These are phyloP conservation scores for Neurospora tetraspora DNA, from an alignment of 495 filamentous ascomycete genomes.

Conservation along the genomic window DNA sequence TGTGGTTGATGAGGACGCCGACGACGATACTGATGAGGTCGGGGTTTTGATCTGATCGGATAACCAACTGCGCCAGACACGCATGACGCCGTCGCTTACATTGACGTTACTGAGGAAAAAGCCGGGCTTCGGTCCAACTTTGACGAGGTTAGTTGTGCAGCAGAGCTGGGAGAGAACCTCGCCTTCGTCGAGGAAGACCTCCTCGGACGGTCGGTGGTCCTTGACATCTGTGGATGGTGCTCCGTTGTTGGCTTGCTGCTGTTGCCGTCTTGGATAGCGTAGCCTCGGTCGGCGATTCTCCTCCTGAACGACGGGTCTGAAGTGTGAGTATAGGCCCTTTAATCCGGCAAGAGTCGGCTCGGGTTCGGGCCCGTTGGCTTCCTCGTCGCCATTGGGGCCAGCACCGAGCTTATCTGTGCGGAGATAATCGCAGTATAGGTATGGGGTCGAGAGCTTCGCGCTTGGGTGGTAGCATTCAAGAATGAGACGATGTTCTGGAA, in stretches of 20 bases:
- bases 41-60: constrained; percentile 23
- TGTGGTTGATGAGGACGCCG: background rate
- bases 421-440: constrained; percentile 58
- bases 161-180: constrained; percentile 67
- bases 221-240: constrained; percentile 10
- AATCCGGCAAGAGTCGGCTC: constrained; percentile 17
- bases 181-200: constrained; percentile 53
- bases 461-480: constrained; percentile 71
- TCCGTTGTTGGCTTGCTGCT: background rate
- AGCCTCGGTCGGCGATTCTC: constrained; percentile 29
- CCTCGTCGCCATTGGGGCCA: constrained; percentile 31
- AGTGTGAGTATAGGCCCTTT: constrained; percentile 40
- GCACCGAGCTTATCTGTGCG: constrained; percentile 41
- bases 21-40: background rate
- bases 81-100: constrained; percentile 52
- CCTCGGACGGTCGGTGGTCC: constrained; percentile 34
- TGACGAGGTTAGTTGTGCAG: constrained; percentile 57
- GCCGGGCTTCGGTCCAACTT: constrained; percentile 47
- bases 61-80: constrained; percentile 63
- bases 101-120: constrained; percentile 51
- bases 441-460: constrained; percentile 56
- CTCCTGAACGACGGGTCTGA: constrained; percentile 45
- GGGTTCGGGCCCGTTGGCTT: constrained; percentile 5
- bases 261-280: constrained; percentile 19
- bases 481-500: constrained; percentile 53